Conservation (phyloP, 805 yeast species). For the Hyphopichia homilentoma region DNA sequence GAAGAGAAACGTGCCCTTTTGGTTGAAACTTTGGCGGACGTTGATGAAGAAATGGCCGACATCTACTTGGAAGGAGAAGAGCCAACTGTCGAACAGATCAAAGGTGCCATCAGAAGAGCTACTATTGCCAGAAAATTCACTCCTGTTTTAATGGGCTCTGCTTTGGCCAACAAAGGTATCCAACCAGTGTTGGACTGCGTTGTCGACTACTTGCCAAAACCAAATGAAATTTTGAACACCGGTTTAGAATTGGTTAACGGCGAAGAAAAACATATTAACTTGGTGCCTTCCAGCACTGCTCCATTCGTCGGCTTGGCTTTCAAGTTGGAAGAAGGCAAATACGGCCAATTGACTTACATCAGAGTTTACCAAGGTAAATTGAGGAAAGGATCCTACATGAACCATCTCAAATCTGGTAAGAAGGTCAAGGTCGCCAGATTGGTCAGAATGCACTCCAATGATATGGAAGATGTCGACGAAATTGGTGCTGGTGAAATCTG, state of each 20-base stretch:
- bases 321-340: slow-evolving; percentile 96
- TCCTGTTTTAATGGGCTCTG: slow-evolving; percentile 99
- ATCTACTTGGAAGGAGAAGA: slow-evolving; percentile 84
- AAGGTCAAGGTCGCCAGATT: slow-evolving; percentile 88
- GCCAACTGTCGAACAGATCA: slow-evolving; percentile 81
- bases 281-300: slow-evolving; percentile 65
- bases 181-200: slow-evolving; percentile 96
- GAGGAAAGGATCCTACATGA: slow-evolving; percentile 85
- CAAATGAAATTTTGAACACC: slow-evolving; percentile 86
- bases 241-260: slow-evolving; percentile 77
- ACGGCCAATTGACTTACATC: slow-evolving; percentile 95
- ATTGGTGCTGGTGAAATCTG: slow-evolving; percentile 98
- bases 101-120: slow-evolving; percentile 86
- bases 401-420: slow-evolving; percentile 89
- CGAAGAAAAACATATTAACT: slow-evolving; percentile 56
- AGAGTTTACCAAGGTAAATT: slow-evolving; percentile 96
- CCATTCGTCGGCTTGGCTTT: slow-evolving; percentile 98
- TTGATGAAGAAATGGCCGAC: slow-evolving; percentile 96
- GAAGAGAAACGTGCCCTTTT: slow-evolving; percentile 84
- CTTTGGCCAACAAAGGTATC: slow-evolving; percentile 92
- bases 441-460: slow-evolving; percentile 98
- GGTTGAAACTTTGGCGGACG: slow-evolving; percentile 95
- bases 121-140: slow-evolving; percentile 95
- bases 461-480: slow-evolving; percentile 97
- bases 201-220: slow-evolving; percentile 93